Conservation (phyloP, 176 grass and related monocot genomes). For the Oryza meridionalis region DNA sequence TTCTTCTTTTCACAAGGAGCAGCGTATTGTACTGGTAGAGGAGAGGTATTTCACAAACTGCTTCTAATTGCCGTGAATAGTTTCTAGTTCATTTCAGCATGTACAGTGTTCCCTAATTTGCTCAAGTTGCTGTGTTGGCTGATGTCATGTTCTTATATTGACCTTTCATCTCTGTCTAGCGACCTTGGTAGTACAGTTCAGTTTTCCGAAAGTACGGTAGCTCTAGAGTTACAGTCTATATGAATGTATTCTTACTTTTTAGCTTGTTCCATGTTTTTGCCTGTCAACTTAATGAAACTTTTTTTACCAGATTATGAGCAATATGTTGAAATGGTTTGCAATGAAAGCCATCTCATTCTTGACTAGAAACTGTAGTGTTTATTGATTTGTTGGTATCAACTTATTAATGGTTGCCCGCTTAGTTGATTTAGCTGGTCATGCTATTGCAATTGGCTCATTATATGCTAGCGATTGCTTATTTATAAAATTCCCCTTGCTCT, state of each 20-base stretch:
- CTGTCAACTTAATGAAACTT: background rate
- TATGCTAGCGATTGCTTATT: background rate
- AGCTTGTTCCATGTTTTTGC: background rate
- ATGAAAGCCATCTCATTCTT: slow-evolving; percentile 24
- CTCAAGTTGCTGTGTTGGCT: background rate
- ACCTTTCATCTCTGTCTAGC: background rate
- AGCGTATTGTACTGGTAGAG: slow-evolving; percentile 91
- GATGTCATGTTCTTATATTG: slow-evolving; percentile 2
- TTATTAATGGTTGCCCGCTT: background rate
- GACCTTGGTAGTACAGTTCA: background rate
- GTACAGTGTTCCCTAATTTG: background rate
- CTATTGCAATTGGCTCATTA: background rate
- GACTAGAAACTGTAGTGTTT: slow-evolving; percentile 15
- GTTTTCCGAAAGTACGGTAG: slow-evolving; percentile 1
- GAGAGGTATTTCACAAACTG: slow-evolving; percentile 65
- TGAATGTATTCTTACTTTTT: background rate
- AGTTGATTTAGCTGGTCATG: slow-evolving; percentile 24
- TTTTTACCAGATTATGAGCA: background rate
- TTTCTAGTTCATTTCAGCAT: background rate
- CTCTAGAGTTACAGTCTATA: background rate
- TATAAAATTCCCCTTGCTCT: background rate
- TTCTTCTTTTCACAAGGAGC: slow-evolving; percentile 97
- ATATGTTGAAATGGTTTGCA: background rate
- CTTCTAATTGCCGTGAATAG: background rate
- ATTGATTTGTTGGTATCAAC: background rate